A percentile compares a stretch with the other conserved stretches of the same genome.
Evolutionary conservation across 1,139 yeast genomes (phyloP).

Genomic region (Sugiyamaella xylanicola): DNA sequence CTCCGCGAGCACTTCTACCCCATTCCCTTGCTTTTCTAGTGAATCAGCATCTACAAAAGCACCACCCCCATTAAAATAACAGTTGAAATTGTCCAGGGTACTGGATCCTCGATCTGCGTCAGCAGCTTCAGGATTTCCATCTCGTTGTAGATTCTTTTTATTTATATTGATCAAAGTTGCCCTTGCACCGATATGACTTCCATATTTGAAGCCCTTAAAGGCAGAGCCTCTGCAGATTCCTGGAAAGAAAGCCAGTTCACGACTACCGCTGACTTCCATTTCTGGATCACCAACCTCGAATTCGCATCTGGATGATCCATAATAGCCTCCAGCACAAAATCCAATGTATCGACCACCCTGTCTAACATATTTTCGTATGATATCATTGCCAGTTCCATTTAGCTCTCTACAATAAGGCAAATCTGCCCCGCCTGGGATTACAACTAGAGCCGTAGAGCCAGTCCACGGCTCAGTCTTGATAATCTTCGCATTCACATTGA

Average conservation of each 20-base stretch:
- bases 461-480: constrained; percentile 87
- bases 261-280: constrained; percentile 80
- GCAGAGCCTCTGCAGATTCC: constrained; percentile 85
- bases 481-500: constrained; percentile 64
- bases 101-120: constrained; percentile 20
- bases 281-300: constrained; percentile 72
- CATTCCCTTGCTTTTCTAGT: constrained; percentile 41
- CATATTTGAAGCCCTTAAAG: constrained; percentile 75
- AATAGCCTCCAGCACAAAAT: constrained; percentile 96
- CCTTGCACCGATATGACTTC: constrained; percentile 72
- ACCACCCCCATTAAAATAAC: constrained; percentile 87
- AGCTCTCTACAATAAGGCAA: constrained; percentile 74
- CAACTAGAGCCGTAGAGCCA: constrained; percentile 72
- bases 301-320: constrained; percentile 72
- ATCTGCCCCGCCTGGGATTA: constrained; percentile 97
- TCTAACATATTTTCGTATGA: constrained; percentile 64
- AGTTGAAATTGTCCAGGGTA: constrained; percentile 34
- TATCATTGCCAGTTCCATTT: constrained; percentile 66
- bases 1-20: constrained; percentile 71
- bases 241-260: constrained; percentile 80
- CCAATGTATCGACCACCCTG: constrained; percentile 85
- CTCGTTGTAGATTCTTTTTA: neutral
- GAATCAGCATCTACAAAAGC: constrained; percentile 74
- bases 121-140: constrained; percentile 24
- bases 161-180: constrained; percentile 55